Conservation (phyloP, 1,139 yeast species). For the Yamadazyma friedrichii region DNA sequence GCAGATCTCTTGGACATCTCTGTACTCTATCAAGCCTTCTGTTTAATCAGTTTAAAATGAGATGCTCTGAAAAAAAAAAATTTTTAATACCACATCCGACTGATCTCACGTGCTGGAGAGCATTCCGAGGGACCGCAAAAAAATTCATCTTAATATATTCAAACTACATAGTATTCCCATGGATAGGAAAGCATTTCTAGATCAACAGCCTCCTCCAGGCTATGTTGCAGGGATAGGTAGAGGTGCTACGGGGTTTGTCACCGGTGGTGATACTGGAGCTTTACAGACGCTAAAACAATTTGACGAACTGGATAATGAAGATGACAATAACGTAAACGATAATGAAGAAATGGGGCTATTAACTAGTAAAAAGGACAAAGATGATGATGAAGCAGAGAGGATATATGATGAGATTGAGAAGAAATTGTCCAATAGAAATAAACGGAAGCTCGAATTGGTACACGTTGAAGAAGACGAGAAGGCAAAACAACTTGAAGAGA, state of each 20-base stretch:
- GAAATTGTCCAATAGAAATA: slow-evolving; percentile 39
- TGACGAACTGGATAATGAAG: slow-evolving; percentile 32
- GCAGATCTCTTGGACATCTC: slow-evolving; percentile 64
- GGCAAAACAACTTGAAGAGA: slow-evolving; percentile 21
- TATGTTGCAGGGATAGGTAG: slow-evolving; percentile 92
- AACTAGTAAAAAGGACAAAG: slow-evolving; percentile 35
- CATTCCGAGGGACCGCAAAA: neutral
- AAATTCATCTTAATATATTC: neutral
- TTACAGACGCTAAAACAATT: slow-evolving; percentile 22
- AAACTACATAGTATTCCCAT: slow-evolving; percentile 19
- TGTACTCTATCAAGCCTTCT: too few relatives aligned
- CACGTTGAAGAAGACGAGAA: slow-evolving; percentile 1
- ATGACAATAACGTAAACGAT: slow-evolving; percentile 24
- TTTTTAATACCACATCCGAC: slow-evolving; percentile 1
- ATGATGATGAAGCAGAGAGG: slow-evolving; percentile 71
- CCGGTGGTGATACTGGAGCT: slow-evolving; percentile 73
- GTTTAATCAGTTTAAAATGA: neutral
- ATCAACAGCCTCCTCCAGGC: slow-evolving; percentile 86
- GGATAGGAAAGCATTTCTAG: slow-evolving; percentile 66
- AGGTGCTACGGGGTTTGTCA: slow-evolving; percentile 92
- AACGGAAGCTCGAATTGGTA: slow-evolving; percentile 13
- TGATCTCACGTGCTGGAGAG: neutral
- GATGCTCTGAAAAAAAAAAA: slow-evolving; percentile 4
- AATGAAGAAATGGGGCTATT: slow-evolving; percentile 36
- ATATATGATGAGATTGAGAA: slow-evolving; percentile 67